Evolutionary conservation across 106 monocot species (phyloP).

Genomic region (Phalaenopsis aphrodite): DNA sequence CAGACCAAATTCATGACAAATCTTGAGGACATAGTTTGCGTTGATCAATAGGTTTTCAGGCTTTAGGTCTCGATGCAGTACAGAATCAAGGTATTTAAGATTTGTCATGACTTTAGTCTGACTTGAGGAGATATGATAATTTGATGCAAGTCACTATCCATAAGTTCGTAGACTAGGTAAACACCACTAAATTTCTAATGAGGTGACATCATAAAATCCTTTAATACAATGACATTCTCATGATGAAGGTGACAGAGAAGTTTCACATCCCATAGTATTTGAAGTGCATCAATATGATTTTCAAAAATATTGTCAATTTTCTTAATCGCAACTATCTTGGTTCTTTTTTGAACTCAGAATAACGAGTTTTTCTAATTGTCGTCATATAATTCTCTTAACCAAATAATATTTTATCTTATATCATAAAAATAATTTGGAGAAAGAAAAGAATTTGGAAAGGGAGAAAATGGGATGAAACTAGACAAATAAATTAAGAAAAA

Average conservation of each 20-base stretch:
- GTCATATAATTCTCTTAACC: no score
- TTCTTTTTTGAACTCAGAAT: no score
- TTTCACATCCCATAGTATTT: slow-evolving; percentile 59
- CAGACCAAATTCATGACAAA: slow-evolving; percentile 59
- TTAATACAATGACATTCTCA: slow-evolving; percentile 65
- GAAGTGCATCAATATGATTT: slow-evolving; percentile 53
- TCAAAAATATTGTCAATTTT: slow-evolving; percentile 68
- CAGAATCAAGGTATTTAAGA: slow-evolving; percentile 65
- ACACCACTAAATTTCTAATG: slow-evolving; percentile 53
- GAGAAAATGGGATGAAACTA: no score
- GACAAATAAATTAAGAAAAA: no score
- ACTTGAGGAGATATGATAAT: slow-evolving; percentile 69
- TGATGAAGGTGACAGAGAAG: slow-evolving; percentile 53
- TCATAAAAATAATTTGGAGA: no score
- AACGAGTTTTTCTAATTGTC: no score
- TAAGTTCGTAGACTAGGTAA: slow-evolving; percentile 66
- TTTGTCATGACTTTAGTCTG: no score
- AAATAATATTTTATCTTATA: no score
- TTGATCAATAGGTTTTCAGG: slow-evolving; percentile 72
- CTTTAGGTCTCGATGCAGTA: slow-evolving; percentile 69
- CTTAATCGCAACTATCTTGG: slow-evolving; percentile 42
- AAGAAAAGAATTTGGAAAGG: no score
- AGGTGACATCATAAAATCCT: slow-evolving; percentile 67
- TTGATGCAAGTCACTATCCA: slow-evolving; percentile 65
- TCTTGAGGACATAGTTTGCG: slow-evolving; percentile 70